phyloP scores from a whole-genome alignment of 495 filamentous ascomycete species.

The Lasiosphaeria miniovina region DNA sequence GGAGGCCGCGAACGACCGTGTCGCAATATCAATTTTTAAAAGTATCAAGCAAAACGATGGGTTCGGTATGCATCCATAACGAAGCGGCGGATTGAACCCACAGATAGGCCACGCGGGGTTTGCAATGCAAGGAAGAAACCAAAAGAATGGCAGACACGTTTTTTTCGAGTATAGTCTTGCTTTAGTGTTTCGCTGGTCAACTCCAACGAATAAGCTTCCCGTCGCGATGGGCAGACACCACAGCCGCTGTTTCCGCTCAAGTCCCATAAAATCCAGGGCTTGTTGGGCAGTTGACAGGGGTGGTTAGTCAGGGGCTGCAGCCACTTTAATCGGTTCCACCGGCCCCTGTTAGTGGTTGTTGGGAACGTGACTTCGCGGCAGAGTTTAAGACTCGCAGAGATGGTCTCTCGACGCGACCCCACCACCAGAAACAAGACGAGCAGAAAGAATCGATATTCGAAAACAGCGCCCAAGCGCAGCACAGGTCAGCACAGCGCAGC shows the following conservation, averaged over 20 bases:
- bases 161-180: too few species aligned
- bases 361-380: slow-evolving; percentile 29
- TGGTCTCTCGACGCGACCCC: slow-evolving; percentile 9
- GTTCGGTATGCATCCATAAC: slow-evolving; percentile 2
- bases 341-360: background rate
- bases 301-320: background rate
- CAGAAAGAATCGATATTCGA: background rate
- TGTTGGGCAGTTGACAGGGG: too few species aligned
- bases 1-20: background rate
- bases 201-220: too few species aligned
- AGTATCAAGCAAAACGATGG: slow-evolving; percentile 8
- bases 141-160: background rate
- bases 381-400: background rate
- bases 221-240: too few species aligned
- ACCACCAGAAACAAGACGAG: background rate
- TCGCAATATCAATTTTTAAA: background rate
- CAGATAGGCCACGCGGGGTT: background rate
- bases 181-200: too few species aligned
- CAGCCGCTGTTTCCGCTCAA: too few species aligned
- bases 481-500: background rate
- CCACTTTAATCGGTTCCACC: slow-evolving; percentile 6
- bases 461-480: background rate
- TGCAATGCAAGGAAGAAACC: slow-evolving; percentile 2
- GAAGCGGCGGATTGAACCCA: background rate
- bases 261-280: too few species aligned